A percentile compares a stretch with the other conserved stretches of the same genome.
Conservation (phyloP, 2,329 filamentous ascomycete genomes). For the Penicillium sp. region DNA sequence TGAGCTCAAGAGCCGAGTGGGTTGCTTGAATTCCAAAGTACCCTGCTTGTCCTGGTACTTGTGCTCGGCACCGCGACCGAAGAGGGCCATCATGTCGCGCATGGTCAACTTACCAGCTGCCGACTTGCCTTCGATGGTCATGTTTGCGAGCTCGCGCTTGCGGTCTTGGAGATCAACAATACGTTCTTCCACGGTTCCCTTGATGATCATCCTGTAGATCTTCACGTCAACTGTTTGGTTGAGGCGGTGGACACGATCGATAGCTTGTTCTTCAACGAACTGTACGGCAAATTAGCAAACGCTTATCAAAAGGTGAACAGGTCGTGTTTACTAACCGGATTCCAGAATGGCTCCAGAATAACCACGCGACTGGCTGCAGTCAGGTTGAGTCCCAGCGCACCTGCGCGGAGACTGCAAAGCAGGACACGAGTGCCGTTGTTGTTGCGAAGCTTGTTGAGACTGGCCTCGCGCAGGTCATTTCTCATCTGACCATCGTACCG, state of each 20-base stretch:
- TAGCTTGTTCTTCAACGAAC: conserved; percentile 98
- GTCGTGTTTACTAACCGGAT: conserved; percentile 63
- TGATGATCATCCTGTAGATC: conserved; percentile 91
- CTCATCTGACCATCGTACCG: conserved; percentile 96
- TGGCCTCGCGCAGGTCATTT: conserved; percentile 88
- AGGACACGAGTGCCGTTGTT: conserved; percentile 76
- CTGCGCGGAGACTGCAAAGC: conserved; percentile 92
- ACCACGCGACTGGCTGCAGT: conserved; percentile 92
- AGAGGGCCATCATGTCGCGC: conserved; percentile 90
- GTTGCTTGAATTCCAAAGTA: conserved; percentile 40
- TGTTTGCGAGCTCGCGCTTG: conserved; percentile 87
- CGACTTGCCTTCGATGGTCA: conserved; percentile 79
- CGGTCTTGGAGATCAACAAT: conserved; percentile 94
- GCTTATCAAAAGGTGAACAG: conserved; percentile 7
- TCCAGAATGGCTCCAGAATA: conserved; percentile 98
- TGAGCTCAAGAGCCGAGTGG: conserved; percentile 32
- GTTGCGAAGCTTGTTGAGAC: conserved; percentile 72
- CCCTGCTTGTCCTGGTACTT: conserved; percentile 45
- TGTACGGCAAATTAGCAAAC: conserved; percentile 35
- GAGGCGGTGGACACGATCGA: conserved; percentile 96
- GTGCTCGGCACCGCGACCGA: conserved; percentile 68
- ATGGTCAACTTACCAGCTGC: conserved; percentile 82
- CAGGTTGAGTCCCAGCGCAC: conserved; percentile 87
- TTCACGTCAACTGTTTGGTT: conserved; percentile 94
- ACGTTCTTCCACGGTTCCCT: conserved; percentile 84